These are phyloP conservation scores for Vararia minispora DNA, from an alignment of 768 basidiomycete species.

Conservation along the genomic window DNA sequence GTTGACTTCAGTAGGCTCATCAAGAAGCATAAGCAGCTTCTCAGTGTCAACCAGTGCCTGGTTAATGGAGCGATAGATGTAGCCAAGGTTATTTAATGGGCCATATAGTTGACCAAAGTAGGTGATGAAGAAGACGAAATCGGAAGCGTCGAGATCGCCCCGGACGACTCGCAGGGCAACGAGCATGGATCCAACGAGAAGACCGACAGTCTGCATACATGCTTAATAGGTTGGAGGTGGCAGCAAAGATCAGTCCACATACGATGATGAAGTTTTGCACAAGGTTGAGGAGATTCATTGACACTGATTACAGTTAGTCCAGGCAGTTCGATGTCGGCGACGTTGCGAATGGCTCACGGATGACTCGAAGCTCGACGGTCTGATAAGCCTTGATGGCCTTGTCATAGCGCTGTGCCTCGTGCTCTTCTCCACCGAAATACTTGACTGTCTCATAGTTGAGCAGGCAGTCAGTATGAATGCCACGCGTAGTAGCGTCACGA, in stretches of 20 bases:
- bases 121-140: conserved; percentile 73
- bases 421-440: conserved; percentile 79
- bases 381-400: conserved; percentile 71
- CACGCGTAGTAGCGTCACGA: conserved; percentile 66
- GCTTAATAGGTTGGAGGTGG: not conserved
- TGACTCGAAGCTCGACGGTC: conserved; percentile 59
- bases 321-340: not conserved
- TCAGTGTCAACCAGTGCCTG: conserved; percentile 76
- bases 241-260: conserved; percentile 15
- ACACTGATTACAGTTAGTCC: conserved; percentile 27
- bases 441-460: conserved; percentile 82
- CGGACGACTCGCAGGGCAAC: conserved; percentile 59
- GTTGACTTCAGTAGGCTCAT: conserved; percentile 75
- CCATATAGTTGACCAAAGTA: conserved; percentile 53
- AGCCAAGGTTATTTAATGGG: conserved; percentile 69
- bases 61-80: conserved; percentile 68
- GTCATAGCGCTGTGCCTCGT: conserved; percentile 62
- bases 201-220: conserved; percentile 48
- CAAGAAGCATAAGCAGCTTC: conserved; percentile 68
- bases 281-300: conserved; percentile 65
- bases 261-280: conserved; percentile 77
- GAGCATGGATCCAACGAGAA: conserved; percentile 74
- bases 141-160: conserved; percentile 37
- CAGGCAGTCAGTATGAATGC: conserved; percentile 73
- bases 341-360: conserved; percentile 33